phyloP scores from a whole-genome alignment of 352 stramenopile species.

The Peronospora destructor region DNA sequence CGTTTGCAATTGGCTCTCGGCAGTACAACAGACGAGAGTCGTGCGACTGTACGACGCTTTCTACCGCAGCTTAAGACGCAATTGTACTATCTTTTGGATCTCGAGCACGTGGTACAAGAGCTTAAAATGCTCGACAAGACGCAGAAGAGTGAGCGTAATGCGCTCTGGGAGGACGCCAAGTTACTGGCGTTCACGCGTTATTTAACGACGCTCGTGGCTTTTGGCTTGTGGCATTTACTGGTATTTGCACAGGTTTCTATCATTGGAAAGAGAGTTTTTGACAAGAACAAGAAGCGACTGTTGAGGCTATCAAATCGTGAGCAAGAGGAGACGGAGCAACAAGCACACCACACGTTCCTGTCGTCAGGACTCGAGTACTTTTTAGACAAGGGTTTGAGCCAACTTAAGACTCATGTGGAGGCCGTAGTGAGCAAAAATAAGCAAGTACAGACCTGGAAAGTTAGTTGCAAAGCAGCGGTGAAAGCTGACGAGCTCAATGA shows the following conservation, averaged over 20 bases:
- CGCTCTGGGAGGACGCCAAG: conserved; percentile 73
- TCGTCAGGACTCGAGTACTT: conserved; percentile 78
- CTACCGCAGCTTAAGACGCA: conserved; percentile 55
- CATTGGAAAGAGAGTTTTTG: conserved; percentile 71
- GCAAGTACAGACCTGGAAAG: conserved; percentile 62
- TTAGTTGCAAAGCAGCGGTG: conserved; percentile 63
- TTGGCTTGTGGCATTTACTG: conserved; percentile 71
- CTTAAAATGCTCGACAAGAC: conserved; percentile 69
- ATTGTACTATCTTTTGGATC: conserved; percentile 53
- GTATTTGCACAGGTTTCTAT: conserved; percentile 74
- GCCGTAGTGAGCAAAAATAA: conserved; percentile 37
- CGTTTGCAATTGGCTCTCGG: conserved; percentile 61
- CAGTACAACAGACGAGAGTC: conserved; percentile 70
- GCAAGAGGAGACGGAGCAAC: conserved; percentile 27
- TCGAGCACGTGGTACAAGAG: conserved; percentile 65
- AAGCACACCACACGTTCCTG: conserved; percentile 62
- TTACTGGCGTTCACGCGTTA: conserved; percentile 63
- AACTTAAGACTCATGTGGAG: conserved; percentile 63
- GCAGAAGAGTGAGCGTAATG: conserved; percentile 47
- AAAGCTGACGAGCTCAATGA: conserved; percentile 66
- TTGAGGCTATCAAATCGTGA: conserved; percentile 5
- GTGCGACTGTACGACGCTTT: conserved; percentile 67
- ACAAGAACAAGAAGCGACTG: conserved; percentile 37
- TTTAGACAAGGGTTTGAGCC: conserved; percentile 48
- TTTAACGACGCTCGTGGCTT: conserved; percentile 63